Evolutionary conservation across 345 rosid genomes (phyloP), one percentile per base, ranked within the genome.

Genomic region (Dovyalis caffra): DNA sequence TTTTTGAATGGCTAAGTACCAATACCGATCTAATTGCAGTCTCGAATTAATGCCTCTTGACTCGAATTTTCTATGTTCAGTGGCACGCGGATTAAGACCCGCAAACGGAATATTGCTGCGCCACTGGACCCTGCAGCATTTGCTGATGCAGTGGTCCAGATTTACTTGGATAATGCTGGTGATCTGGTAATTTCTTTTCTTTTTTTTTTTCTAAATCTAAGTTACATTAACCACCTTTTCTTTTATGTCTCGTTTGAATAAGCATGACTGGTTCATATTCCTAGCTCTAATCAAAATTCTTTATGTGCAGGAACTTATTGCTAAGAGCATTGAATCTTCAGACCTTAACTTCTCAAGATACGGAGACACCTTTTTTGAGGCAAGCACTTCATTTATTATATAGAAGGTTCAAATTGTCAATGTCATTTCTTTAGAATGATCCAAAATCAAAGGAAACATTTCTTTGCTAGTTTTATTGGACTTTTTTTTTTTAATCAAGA

Each of bases 11-110:
- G n/a, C 25, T 23, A n/a, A 43, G 57, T 51, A 21, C 2, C 8
- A 9, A 21, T 51, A 51, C 57, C 20, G 61, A 56, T 56, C 61
- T n/a, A 56, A 56, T 56, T 56, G 8, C 26, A 56, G 28, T 53
- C 47, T 53, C n/a, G n/a, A n/a, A n/a, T n/a, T 23, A 9, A 56
- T 56, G n/a, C 61, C 61, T 56, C 61, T 56, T 23, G 15, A 56
- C 15, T 8, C 3, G 32, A 65, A 5, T 10, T n/a, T 66, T 81
- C 10, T 47, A 3, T 80, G 57, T 71, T 65, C 84, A 93, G 98
- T 81, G 98, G 99, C 76, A 90, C 97, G 97, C 98, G 98, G 98
- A 95, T 95, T 93, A 95, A 95, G 98, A 86, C 98, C 98, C 97
- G 98, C 97, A 95, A 95, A 87, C 90, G 98, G 90, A 95, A 95